These are phyloP conservation scores for Pyrenophora seminiperda DNA, from an alignment of 2,329 filamentous ascomycete species.

Conservation along the genomic window DNA sequence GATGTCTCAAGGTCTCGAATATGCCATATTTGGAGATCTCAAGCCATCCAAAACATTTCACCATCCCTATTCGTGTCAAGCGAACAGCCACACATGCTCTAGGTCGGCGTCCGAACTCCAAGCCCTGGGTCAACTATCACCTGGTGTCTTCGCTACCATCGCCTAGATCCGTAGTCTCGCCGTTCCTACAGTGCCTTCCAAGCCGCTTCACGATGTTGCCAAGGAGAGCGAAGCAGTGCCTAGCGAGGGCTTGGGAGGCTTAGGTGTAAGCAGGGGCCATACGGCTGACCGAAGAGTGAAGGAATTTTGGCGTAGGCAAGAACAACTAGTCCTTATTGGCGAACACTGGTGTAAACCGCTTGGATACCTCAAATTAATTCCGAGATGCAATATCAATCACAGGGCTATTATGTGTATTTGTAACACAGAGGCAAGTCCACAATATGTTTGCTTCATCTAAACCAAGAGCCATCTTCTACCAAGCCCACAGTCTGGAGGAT, in stretches of 20 bases:
- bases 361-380: too few relatives aligned
- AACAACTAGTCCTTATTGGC: not conserved
- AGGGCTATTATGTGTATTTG: too few relatives aligned
- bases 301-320: slow-evolving; percentile 2
- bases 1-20: not conserved
- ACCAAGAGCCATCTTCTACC: too few relatives aligned
- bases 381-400: too few relatives aligned
- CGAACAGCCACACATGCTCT: not conserved
- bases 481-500: too few relatives aligned
- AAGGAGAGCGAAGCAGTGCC: slow-evolving; percentile 4
- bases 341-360: not conserved
- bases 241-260: slow-evolving; percentile 10
- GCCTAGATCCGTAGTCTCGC: slow-evolving; percentile 5
- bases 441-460: too few relatives aligned
- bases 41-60: not conserved
- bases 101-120: slow-evolving; percentile 3
- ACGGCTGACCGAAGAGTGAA: not conserved
- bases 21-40: not conserved
- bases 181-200: slow-evolving; percentile 1
- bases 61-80: not conserved
- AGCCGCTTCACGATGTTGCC: not conserved
- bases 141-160: slow-evolving; percentile 9
- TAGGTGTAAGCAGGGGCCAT: slow-evolving; percentile 5
- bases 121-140: not conserved
- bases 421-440: too few relatives aligned